Conservation (phyloP, 805 yeast genomes). For the Millerago galiae region DNA sequence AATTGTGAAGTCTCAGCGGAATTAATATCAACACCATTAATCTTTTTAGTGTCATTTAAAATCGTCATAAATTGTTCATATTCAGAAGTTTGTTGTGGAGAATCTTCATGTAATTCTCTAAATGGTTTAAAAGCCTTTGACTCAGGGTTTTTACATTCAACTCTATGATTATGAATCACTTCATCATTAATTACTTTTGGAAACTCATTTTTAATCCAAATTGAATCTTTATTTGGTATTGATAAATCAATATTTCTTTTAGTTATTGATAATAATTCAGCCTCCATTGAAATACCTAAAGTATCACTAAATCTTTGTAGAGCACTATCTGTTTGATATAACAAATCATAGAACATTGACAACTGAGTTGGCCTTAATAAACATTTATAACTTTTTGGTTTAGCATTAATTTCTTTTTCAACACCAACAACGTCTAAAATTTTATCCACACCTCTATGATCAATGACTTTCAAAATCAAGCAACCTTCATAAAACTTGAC, state of each 20-base stretch:
- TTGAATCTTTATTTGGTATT: constrained; percentile 37
- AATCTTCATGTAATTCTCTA: constrained; percentile 57
- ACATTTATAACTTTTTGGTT: constrained; percentile 70
- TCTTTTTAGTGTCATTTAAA: constrained; percentile 38
- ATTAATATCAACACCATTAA: constrained; percentile 20
- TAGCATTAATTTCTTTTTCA: neutral
- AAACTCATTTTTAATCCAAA: constrained; percentile 20
- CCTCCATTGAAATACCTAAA: constrained; percentile 74
- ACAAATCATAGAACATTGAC: constrained; percentile 77
- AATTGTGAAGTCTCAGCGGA: constrained; percentile 50
- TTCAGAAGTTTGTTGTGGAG: constrained; percentile 71
- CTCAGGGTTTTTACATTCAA: constrained; percentile 30
- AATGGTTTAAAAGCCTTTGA: constrained; percentile 36
- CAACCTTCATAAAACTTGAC: constrained; percentile 86
- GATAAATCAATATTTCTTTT: constrained; percentile 70
- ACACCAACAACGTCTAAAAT: neutral
- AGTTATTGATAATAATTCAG: constrained; percentile 77
- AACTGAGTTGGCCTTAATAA: constrained; percentile 74
- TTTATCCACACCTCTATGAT: constrained; percentile 48
- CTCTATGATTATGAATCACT: constrained; percentile 33
- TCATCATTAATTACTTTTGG: constrained; percentile 32
- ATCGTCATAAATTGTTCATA: constrained; percentile 87
- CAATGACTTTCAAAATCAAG: constrained; percentile 77
- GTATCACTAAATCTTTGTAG: constrained; percentile 64
- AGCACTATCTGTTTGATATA: constrained; percentile 77